Conservation (phyloP, 108 stramenopile genomes). For the Skeletonema marinoi region DNA sequence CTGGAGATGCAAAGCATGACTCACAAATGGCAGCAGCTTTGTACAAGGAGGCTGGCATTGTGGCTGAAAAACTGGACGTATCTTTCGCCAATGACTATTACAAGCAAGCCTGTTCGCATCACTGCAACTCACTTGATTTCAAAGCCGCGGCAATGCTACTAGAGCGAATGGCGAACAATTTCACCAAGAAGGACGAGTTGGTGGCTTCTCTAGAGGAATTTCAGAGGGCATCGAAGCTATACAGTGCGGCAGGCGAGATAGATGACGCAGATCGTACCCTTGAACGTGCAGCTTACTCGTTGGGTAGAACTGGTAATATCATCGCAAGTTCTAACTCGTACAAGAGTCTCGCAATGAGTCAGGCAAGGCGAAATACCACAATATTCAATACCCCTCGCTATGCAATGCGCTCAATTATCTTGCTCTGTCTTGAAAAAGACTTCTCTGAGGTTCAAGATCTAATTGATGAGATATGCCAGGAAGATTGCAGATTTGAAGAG, state of each 20-base stretch:
- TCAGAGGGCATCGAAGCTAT: slow-evolving; percentile 33
- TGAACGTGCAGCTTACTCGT: slow-evolving; percentile 27
- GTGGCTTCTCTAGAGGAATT: slow-evolving; percentile 30
- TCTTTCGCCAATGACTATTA: slow-evolving; percentile 34
- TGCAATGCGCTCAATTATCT: slow-evolving; percentile 12
- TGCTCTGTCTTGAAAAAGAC: slow-evolving; percentile 15
- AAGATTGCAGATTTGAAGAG: slow-evolving; percentile 38
- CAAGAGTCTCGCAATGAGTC: slow-evolving; percentile 22
- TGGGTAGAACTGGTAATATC: slow-evolving; percentile 20
- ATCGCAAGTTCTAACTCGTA: slow-evolving; percentile 24
- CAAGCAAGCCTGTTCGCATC: slow-evolving; percentile 17
- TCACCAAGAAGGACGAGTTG: slow-evolving; percentile 15
- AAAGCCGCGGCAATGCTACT: slow-evolving; percentile 24
- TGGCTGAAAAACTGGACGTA: slow-evolving; percentile 31
- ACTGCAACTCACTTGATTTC: slow-evolving; percentile 35
- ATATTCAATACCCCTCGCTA: slow-evolving; percentile 21
- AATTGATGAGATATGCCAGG: neutral
- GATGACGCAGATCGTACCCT: slow-evolving; percentile 16
- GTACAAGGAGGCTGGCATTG: slow-evolving; percentile 26
- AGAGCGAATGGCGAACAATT: slow-evolving; percentile 34
- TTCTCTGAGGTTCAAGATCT: slow-evolving; percentile 16
- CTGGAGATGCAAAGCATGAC: slow-evolving; percentile 25
- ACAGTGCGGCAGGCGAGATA: slow-evolving; percentile 20
- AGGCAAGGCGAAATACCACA: slow-evolving; percentile 20
- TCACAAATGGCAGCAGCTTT: slow-evolving; percentile 10